Conservation (phyloP, 768 basidiomycete species). For the Rhizopogon vulgaris region DNA sequence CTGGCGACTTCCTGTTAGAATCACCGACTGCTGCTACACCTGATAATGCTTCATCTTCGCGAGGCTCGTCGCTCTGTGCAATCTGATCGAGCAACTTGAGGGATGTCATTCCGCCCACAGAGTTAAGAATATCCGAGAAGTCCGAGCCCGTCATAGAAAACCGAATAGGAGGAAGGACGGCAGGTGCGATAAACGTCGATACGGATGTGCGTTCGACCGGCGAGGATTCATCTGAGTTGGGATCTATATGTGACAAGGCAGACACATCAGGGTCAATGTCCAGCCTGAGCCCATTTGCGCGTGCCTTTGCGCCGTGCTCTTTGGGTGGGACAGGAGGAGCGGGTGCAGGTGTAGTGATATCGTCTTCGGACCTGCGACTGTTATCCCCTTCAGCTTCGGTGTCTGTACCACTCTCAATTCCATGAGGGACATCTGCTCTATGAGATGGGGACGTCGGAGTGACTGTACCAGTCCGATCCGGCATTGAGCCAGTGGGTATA, state of each 20-base stretch:
- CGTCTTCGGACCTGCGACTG: constrained; percentile 23
- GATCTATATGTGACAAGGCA: constrained; percentile 24
- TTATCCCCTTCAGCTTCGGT: constrained; percentile 54
- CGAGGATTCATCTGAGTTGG: constrained; percentile 48
- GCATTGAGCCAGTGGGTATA: constrained; percentile 13
- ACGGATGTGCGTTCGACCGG: constrained; percentile 62
- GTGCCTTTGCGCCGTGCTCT: constrained; percentile 20
- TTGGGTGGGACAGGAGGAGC: constrained; percentile 46
- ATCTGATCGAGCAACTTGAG: constrained; percentile 43
- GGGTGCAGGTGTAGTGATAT: constrained; percentile 16
- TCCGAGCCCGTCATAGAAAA: constrained; percentile 82
- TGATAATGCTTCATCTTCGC: neutral
- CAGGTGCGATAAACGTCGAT: constrained; percentile 80
- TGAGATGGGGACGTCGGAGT: constrained; percentile 55
- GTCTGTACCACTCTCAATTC: constrained; percentile 71
- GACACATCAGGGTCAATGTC: constrained; percentile 13
- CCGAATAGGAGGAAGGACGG: constrained; percentile 76
- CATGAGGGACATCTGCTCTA: constrained; percentile 63
- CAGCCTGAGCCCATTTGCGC: constrained; percentile 25
- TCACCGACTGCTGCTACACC: neutral
- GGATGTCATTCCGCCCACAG: constrained; percentile 46
- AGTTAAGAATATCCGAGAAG: constrained; percentile 68
- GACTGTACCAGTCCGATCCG: constrained; percentile 15
- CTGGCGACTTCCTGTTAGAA: neutral
- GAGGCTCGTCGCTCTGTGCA: constrained; percentile 33